Base-by-base conservation (phyloP, 176 grass and related monocot species). In the Bolboschoenus planiculmis region DNA sequence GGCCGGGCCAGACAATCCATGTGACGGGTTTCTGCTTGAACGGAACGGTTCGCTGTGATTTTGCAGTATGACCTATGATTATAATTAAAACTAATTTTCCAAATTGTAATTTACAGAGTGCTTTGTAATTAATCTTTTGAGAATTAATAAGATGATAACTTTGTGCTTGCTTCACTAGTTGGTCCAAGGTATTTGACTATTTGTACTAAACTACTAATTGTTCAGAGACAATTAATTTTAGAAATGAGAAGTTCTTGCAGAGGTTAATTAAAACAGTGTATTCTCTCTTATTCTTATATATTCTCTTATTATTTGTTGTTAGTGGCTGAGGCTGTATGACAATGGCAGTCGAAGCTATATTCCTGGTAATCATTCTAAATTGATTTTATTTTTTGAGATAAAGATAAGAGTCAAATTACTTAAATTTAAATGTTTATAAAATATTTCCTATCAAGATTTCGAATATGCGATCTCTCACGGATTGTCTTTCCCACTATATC, bases 31-130 rank as follows among this genome's bases (percentile, higher is more conserved):
- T 33, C 13, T 2, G 21, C 36, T 4, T 79, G 3, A 77, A 85
- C 23, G 84, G 84, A 46, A 62, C 84, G 1, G 50, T 85, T 59
- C 35, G 56, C 35, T 85, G 84, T 78, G 84, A 79, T 43, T 85
- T 78, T 51, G 73, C 84, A 24, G 84, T 85, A 78, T 33, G 84
- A 14, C 34, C 1, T 31, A 29, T 61, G 58, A 59, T 48, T 14
- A 50, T 50, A 50, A 15, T 77, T 78, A 16, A 14, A 14, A 26
- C 21, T 74, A 11, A 46, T 74, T 46, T 74, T 74, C 0, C n/a
- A n/a, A 5, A 73, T 5, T 13, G 39, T 27, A 73, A 46, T 46
- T 73, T 26, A 47, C 21, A 29, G 10, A 47, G 27, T 74, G 37
- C 6, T 34, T 20, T 34, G 33, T 35, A 65, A 59, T n/a, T 10